phyloP scores from a whole-genome alignment of 306 rosid genomes.

The Corylus avellana region DNA sequence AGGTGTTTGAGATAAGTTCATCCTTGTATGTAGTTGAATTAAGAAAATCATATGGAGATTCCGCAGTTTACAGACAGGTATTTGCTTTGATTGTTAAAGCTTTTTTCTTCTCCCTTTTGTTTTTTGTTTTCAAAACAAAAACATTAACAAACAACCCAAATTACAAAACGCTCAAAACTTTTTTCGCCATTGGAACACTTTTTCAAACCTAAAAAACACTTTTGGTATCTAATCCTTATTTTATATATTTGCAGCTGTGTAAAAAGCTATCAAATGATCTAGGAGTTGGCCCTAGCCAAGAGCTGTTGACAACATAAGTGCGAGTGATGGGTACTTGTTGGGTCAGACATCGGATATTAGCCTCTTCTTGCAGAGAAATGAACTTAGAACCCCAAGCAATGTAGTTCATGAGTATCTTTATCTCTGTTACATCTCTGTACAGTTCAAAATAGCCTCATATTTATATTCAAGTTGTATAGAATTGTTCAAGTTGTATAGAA shows the following conservation, averaged over 20 bases:
- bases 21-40: conserved; percentile 73
- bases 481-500: background rate
- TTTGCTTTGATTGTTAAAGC: no score
- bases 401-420: background rate
- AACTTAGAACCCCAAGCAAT: background rate
- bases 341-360: background rate
- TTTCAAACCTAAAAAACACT: background rate
- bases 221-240: background rate
- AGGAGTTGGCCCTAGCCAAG: conserved; percentile 55
- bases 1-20: conserved; percentile 82
- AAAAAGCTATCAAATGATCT: conserved; percentile 67
- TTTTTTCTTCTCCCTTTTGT: background rate
- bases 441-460: background rate
- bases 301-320: conserved; percentile 31
- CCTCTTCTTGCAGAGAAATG: background rate
- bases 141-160: no score
- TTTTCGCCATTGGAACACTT: no score
- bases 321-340: background rate
- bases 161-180: no score
- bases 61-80: conserved; percentile 83
- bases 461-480: background rate
- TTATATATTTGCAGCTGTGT: conserved; percentile 65
- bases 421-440: background rate
- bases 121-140: no score
- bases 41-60: conserved; percentile 77